phyloP scores from a whole-genome alignment of 345 rosid genomes.

The Syzygium oleosum region DNA sequence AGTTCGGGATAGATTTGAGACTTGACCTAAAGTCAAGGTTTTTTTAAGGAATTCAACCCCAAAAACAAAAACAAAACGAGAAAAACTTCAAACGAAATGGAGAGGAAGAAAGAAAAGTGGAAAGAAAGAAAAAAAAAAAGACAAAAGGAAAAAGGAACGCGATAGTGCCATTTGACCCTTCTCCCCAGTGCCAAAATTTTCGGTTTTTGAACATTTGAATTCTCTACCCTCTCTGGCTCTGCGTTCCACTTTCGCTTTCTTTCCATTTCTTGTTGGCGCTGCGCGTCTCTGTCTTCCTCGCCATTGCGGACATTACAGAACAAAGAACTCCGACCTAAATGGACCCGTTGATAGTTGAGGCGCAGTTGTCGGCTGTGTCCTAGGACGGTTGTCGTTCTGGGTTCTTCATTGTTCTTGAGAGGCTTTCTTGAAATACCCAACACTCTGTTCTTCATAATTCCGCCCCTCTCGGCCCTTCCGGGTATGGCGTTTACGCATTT shows the following conservation, averaged over 20 bases:
- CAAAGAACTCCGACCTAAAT: not conserved
- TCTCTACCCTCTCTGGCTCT: not conserved
- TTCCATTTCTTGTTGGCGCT: not conserved
- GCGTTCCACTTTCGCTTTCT: constrained; percentile 7
- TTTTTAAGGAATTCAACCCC: too few relatives aligned
- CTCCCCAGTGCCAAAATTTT: not conserved
- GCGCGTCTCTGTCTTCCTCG: not conserved
- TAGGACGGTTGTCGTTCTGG: not conserved
- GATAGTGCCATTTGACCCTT: constrained; percentile 11
- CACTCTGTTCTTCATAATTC: not conserved
- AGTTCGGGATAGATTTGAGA: too few relatives aligned
- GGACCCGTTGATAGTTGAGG: not conserved
- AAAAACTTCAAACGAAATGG: not conserved
- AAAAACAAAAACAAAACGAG: not conserved
- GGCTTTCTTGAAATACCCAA: not conserved
- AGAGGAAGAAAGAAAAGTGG: not conserved
- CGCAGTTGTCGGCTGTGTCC: not conserved
- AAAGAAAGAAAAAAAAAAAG: not conserved
- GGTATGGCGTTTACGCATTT: not conserved
- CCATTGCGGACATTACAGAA: not conserved
- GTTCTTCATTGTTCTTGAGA: not conserved
- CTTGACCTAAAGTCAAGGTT: too few relatives aligned
- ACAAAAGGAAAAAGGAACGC: not conserved
- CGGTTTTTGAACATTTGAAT: constrained; percentile 12
- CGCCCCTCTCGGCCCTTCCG: not conserved